Conservation (phyloP, 202 grass and related monocot genomes). For the Tripidium arundinaceum region DNA sequence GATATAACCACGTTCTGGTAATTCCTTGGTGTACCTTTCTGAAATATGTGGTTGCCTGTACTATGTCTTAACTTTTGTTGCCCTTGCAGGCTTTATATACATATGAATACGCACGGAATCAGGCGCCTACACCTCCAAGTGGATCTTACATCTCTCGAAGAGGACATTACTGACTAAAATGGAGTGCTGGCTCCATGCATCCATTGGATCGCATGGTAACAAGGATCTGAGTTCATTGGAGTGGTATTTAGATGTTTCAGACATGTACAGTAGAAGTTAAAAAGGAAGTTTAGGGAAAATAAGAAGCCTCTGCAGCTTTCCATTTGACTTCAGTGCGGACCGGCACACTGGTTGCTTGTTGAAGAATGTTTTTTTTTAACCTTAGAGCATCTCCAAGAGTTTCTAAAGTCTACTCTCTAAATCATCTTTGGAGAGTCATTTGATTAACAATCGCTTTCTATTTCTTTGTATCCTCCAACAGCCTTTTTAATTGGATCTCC, state of each 20-base stretch:
- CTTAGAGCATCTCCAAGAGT: not conserved
- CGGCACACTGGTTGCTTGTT: not conserved
- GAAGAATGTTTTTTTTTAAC: not conserved
- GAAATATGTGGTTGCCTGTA: not conserved
- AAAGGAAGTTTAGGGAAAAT: not conserved
- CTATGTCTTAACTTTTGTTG: not conserved
- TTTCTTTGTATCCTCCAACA: too few relatives aligned
- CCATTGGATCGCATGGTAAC: not conserved
- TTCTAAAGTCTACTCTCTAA: too few relatives aligned
- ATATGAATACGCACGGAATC: constrained; percentile 3
- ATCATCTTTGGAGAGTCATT: too few relatives aligned
- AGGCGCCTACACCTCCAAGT: not conserved
- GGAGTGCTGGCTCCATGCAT: not conserved
- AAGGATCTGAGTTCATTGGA: too few relatives aligned
- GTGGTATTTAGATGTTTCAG: not conserved
- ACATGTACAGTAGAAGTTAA: not conserved
- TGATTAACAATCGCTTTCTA: too few relatives aligned
- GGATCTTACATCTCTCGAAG: constrained; percentile 3
- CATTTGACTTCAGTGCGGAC: not conserved
- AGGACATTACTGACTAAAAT: constrained; percentile 35
- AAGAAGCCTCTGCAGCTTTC: not conserved
- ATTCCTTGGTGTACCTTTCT: not conserved
- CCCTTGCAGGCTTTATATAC: constrained; percentile 25
- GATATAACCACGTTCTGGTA: not conserved
- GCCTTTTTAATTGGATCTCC: too few relatives aligned